Percentiles rank a stretch among this genome's conserved stretches.
These are phyloP conservation scores for Rubia peregrina DNA, from an alignment of 305 asterid genomes.

Conservation along the genomic window DNA sequence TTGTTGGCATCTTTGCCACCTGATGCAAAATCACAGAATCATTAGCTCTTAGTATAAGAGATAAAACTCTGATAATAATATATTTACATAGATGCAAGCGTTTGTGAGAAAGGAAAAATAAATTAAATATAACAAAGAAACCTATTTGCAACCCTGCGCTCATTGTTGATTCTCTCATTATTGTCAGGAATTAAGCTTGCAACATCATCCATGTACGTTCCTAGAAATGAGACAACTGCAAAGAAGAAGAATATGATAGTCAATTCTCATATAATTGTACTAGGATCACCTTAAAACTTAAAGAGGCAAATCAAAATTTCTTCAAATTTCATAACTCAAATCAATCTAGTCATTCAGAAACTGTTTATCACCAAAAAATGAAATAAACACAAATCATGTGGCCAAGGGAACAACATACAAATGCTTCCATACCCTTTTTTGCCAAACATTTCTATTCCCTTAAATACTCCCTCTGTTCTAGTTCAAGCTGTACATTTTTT, in stretches of 20 bases:
- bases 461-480: too few species aligned
- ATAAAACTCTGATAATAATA: neutral
- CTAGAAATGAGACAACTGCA: slow-evolving; percentile 91
- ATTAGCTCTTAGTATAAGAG: neutral
- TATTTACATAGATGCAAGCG: too few species aligned
- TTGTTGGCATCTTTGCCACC: slow-evolving; percentile 51
- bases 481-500: too few species aligned
- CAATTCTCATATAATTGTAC: too few species aligned
- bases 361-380: neutral
- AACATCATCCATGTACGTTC: slow-evolving; percentile 71
- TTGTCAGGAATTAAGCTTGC: slow-evolving; percentile 44
- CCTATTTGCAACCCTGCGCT: slow-evolving; percentile 40
- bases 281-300: neutral
- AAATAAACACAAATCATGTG: neutral
- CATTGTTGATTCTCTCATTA: slow-evolving; percentile 49
- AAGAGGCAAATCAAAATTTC: neutral
- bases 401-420: neutral
- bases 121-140: neutral
- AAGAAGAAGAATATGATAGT: slow-evolving; percentile 21
- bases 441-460: slow-evolving; percentile 94
- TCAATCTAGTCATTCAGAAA: neutral
- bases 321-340: neutral
- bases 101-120: too few species aligned
- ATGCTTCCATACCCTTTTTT: slow-evolving; percentile 60
- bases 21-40: slow-evolving; percentile 11